Conservation (phyloP, 805 yeast species). For the Saccharomycopsis selenospora region DNA sequence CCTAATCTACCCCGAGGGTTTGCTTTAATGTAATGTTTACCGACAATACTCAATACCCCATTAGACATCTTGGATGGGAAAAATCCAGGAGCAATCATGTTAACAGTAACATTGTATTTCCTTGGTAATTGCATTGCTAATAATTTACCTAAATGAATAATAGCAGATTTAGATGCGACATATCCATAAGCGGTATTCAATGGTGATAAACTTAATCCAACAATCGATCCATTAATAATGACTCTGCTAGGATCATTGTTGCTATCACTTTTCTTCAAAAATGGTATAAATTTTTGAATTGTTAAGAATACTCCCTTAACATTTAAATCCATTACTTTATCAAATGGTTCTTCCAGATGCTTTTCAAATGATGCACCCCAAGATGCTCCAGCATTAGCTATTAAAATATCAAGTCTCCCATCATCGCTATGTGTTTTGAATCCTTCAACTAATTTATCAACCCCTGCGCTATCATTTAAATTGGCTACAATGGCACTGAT, state of each 20-base stretch:
- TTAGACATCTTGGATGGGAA: slow-evolving; percentile 71
- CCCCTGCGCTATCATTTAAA: slow-evolving; percentile 43
- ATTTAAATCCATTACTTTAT: slow-evolving; percentile 56
- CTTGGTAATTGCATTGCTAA: slow-evolving; percentile 64
- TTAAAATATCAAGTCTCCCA: slow-evolving; percentile 48
- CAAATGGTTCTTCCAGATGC: slow-evolving; percentile 56
- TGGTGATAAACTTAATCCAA: slow-evolving; percentile 38
- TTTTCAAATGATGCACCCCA: slow-evolving; percentile 63
- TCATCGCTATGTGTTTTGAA: slow-evolving; percentile 32
- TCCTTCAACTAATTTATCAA: slow-evolving; percentile 37
- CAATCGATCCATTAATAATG: slow-evolving; percentile 59
- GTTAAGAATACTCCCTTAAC: slow-evolving; percentile 61
- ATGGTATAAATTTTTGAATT: slow-evolving; percentile 55
- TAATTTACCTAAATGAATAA: slow-evolving; percentile 56
- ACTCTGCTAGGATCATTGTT: slow-evolving; percentile 54
- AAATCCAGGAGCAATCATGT: slow-evolving; percentile 69
- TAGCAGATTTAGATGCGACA: slow-evolving; percentile 68
- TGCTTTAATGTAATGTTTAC: slow-evolving; percentile 36
- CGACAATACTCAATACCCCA: slow-evolving; percentile 46
- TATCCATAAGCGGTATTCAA: slow-evolving; percentile 54
- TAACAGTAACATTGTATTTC: slow-evolving; percentile 52
- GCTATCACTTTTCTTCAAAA: slow-evolving; percentile 45
- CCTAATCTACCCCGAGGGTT: slow-evolving; percentile 67
- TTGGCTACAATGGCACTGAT: slow-evolving; percentile 52
- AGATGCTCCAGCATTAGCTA: slow-evolving; percentile 74